phyloP scores from a whole-genome alignment of 352 stramenopile genomes.

The Pythium coloratum region DNA sequence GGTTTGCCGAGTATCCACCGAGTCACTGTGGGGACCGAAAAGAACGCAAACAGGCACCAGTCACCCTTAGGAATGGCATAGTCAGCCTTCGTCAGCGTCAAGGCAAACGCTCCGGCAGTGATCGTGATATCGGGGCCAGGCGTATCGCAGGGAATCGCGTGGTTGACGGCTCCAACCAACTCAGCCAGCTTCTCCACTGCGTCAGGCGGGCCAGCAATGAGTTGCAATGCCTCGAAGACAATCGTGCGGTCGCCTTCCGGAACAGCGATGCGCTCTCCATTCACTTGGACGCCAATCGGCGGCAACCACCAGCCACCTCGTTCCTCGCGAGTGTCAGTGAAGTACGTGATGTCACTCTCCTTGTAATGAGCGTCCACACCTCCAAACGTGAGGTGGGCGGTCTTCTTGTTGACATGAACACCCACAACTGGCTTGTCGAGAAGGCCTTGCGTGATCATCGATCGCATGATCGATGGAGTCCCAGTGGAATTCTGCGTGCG shows the following conservation, averaged over 20 bases:
- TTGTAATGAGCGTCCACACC: constrained; percentile 12
- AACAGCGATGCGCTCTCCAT: background rate
- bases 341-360: constrained; percentile 3
- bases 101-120: constrained; percentile 1
- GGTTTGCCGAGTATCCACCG: constrained; percentile 6
- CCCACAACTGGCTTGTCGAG: constrained; percentile 12
- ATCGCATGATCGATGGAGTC: constrained; percentile 6
- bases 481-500: constrained; percentile 1
- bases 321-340: background rate
- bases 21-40: background rate
- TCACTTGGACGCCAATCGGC: constrained; percentile 2
- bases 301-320: constrained; percentile 7
- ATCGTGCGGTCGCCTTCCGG: background rate
- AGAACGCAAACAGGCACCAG: constrained; percentile 8
- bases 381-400: constrained; percentile 15
- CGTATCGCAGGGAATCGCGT: constrained; percentile 10
- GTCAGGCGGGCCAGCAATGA: background rate
- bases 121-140: constrained; percentile 18
- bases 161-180: constrained; percentile 8
- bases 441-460: constrained; percentile 11
- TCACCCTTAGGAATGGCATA: constrained; percentile 6
- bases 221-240: background rate
- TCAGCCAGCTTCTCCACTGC: constrained; percentile 8
- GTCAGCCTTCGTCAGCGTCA: constrained; percentile 21
- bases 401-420: background rate